A percentile compares a stretch with the other conserved stretches of the same genome.
Evolutionary conservation across 305 asterid genomes (phyloP).

Genomic region (Fraxinus baroniana): DNA sequence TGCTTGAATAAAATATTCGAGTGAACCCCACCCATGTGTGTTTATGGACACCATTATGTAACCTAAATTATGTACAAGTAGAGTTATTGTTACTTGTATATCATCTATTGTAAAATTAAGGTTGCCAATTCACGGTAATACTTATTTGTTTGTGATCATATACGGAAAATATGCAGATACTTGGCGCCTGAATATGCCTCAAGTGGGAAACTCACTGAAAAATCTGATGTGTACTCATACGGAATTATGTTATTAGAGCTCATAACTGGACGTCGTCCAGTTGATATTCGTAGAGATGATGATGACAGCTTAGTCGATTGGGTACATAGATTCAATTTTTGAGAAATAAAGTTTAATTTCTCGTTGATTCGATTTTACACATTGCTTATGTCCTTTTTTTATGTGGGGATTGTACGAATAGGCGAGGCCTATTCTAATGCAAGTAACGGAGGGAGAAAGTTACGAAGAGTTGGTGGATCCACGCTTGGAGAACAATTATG

Average conservation of each 20-base stretch:
- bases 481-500: slow-evolving; percentile 49
- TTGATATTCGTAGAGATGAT: slow-evolving; percentile 48
- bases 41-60: too few species aligned
- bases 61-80: too few species aligned
- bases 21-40: too few species aligned
- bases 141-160: background rate
- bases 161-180: slow-evolving; percentile 41
- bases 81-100: background rate
- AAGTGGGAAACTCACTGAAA: slow-evolving; percentile 85
- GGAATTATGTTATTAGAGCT: slow-evolving; percentile 84
- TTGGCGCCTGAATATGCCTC: slow-evolving; percentile 91
- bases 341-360: background rate
- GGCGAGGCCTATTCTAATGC: slow-evolving; percentile 72
- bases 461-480: slow-evolving; percentile 77
- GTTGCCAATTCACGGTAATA: background rate
- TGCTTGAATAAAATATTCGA: too few species aligned
- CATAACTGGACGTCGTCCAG: slow-evolving; percentile 74
- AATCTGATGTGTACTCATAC: slow-evolving; percentile 82
- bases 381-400: background rate
- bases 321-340: slow-evolving; percentile 34
- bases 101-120: background rate
- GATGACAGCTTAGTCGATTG: slow-evolving; percentile 81
- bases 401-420: slow-evolving; percentile 11
- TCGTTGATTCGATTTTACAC: background rate
- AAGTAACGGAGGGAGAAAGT: slow-evolving; percentile 51